Conservation (phyloP, 768 basidiomycete species). For the Podaxis pistillaris region DNA sequence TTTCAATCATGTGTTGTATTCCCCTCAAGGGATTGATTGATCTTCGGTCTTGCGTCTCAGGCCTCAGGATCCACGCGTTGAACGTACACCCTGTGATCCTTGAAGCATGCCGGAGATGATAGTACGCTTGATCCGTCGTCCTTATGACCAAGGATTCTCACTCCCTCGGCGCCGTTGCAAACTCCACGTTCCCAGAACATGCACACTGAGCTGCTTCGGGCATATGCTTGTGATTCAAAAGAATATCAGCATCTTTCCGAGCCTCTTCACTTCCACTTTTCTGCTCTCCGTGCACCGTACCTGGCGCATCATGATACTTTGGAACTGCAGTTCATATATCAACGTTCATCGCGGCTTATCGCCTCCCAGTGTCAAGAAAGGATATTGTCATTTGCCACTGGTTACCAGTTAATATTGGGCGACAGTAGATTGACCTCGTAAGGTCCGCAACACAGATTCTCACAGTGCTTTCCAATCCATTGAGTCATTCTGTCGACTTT, state of each 20-base stretch:
- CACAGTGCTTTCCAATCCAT: background rate
- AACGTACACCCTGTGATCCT: background rate
- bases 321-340: background rate
- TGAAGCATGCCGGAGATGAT: background rate
- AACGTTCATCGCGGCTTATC: background rate
- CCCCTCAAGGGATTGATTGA: conserved; percentile 2
- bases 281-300: background rate
- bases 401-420: background rate
- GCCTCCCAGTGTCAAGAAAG: background rate
- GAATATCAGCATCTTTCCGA: background rate
- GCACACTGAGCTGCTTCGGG: background rate
- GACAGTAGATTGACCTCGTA: background rate
- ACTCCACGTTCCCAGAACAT: background rate
- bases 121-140: conserved; percentile 6
- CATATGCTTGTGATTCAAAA: background rate
- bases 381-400: background rate
- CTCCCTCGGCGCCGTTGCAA: background rate
- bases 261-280: background rate
- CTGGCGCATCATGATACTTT: background rate
- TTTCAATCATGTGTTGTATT: conserved; percentile 3
- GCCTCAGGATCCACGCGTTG: background rate
- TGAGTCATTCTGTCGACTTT: conserved; percentile 4
- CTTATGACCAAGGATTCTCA: background rate
- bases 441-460: background rate
- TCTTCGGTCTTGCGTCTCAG: background rate